Evolutionary conservation across 2,329 filamentous ascomycete genomes (phyloP).

Genomic region (Rutstroemia sydowiana): DNA sequence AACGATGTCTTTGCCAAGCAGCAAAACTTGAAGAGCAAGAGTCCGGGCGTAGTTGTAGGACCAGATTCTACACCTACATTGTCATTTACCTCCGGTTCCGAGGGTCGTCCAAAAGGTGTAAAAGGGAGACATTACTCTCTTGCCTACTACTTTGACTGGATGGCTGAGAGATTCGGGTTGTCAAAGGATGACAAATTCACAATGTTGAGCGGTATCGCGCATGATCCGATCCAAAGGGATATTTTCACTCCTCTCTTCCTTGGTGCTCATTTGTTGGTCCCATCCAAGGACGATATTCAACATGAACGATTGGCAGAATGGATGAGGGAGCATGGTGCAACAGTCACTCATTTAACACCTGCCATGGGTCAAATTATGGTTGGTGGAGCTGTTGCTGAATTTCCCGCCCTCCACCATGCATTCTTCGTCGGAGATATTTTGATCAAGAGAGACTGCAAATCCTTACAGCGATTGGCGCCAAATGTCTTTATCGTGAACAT

Average conservation of each 20-base stretch:
- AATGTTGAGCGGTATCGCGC: slow-evolving; percentile 77
- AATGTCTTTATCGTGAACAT: slow-evolving; percentile 76
- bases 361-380: slow-evolving; percentile 94
- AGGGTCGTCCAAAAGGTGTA: slow-evolving; percentile 81
- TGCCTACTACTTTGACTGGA: slow-evolving; percentile 86
- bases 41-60: slow-evolving; percentile 70
- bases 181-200: slow-evolving; percentile 69
- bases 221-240: slow-evolving; percentile 63
- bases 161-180: slow-evolving; percentile 75
- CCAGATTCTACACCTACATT: slow-evolving; percentile 78
- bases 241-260: slow-evolving; percentile 89
- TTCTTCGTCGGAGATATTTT: slow-evolving; percentile 92
- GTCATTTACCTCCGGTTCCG: slow-evolving; percentile 65
- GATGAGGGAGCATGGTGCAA: slow-evolving; percentile 69
- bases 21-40: slow-evolving; percentile 42
- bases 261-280: slow-evolving; percentile 71
- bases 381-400: slow-evolving; percentile 71
- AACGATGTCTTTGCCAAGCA: slow-evolving; percentile 58
- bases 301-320: slow-evolving; percentile 84
- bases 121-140: slow-evolving; percentile 80
- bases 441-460: slow-evolving; percentile 73
- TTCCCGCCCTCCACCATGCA: slow-evolving; percentile 67
- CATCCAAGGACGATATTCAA: slow-evolving; percentile 74
- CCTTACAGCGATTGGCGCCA: slow-evolving; percentile 66
- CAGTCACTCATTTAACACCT: slow-evolving; percentile 82